Evolutionary conservation across 2,329 filamentous ascomycete species (phyloP).

Genomic region (Calonectria pauciramosa): DNA sequence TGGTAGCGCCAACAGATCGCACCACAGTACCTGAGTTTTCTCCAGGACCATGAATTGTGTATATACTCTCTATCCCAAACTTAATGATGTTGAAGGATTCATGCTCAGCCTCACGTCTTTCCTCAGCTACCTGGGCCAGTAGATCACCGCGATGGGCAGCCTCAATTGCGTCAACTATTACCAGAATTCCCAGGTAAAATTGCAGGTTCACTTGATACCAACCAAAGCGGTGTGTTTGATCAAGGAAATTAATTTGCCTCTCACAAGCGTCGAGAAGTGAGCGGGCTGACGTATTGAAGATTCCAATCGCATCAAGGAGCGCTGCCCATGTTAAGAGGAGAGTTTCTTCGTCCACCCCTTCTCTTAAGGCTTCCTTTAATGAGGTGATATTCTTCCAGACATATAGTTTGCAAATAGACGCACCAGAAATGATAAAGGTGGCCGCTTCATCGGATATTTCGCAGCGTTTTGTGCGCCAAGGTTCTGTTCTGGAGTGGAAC

Average conservation of each 20-base stretch:
- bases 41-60: constrained; percentile 32
- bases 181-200: constrained; percentile 50
- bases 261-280: constrained; percentile 48
- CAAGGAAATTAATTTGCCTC: constrained; percentile 48
- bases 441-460: constrained; percentile 50
- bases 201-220: constrained; percentile 48
- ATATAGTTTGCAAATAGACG: constrained; percentile 48
- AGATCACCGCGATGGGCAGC: constrained; percentile 46
- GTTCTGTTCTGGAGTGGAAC: constrained; percentile 45
- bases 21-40: neutral
- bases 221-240: constrained; percentile 48
- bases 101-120: constrained; percentile 46
- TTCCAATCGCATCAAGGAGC: constrained; percentile 41
- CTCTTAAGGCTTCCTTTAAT: constrained; percentile 50
- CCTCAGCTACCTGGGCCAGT: constrained; percentile 39
- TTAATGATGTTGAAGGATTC: constrained; percentile 50
- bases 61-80: constrained; percentile 47
- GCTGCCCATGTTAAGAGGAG: constrained; percentile 42
- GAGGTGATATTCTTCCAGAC: constrained; percentile 50
- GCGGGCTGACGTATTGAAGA: constrained; percentile 43
- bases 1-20: neutral
- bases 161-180: constrained; percentile 48
- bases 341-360: constrained; percentile 49
- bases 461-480: constrained; percentile 42
- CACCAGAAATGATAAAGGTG: constrained; percentile 48